Evolutionary conservation across 2,329 filamentous ascomycete species (phyloP).

Genomic region (Ramularia endophylla): DNA sequence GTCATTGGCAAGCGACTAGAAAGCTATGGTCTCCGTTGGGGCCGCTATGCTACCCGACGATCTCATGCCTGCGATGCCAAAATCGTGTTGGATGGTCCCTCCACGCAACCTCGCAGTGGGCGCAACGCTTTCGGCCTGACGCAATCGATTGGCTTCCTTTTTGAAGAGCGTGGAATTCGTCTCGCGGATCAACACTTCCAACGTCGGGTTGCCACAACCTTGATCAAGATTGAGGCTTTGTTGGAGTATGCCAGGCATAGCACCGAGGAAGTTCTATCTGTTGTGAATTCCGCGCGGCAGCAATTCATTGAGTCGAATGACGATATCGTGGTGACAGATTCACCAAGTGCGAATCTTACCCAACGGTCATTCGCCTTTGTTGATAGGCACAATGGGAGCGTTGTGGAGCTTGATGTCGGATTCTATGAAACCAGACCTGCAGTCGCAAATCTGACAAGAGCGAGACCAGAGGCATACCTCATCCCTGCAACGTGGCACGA

Average conservation of each 20-base stretch:
- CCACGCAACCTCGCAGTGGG: constrained; percentile 13
- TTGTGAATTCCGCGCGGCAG: constrained; percentile 12
- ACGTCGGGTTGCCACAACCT: constrained; percentile 12
- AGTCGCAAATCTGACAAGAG: constrained; percentile 16
- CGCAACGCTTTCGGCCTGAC: constrained; percentile 16
- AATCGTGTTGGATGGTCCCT: too few species aligned
- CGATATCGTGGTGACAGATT: constrained; percentile 20
- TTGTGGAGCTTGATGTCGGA: too few species aligned
- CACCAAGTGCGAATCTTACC: constrained; percentile 14
- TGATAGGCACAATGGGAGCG: constrained; percentile 16
- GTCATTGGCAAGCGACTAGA: constrained; percentile 25
- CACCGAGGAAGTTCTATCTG: constrained; percentile 7
- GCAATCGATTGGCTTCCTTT: constrained; percentile 15
- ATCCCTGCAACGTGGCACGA: constrained; percentile 23
- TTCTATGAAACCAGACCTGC: constrained; percentile 19
- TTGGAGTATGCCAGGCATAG: constrained; percentile 13
- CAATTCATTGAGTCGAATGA: constrained; percentile 16
- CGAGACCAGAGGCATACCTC: constrained; percentile 22
- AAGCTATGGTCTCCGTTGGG: constrained; percentile 29
- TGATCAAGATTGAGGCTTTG: constrained; percentile 13
- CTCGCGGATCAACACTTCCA: constrained; percentile 20
- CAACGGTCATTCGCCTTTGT: constrained; percentile 18
- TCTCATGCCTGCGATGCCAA: too few species aligned
- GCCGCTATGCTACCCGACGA: constrained; percentile 32
- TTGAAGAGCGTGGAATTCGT: constrained; percentile 16